A percentile compares a stretch with the other conserved stretches of the same genome.
Evolutionary conservation across 2,329 filamentous ascomycete genomes (phyloP).

Genomic region (Pezicula radicicola): DNA sequence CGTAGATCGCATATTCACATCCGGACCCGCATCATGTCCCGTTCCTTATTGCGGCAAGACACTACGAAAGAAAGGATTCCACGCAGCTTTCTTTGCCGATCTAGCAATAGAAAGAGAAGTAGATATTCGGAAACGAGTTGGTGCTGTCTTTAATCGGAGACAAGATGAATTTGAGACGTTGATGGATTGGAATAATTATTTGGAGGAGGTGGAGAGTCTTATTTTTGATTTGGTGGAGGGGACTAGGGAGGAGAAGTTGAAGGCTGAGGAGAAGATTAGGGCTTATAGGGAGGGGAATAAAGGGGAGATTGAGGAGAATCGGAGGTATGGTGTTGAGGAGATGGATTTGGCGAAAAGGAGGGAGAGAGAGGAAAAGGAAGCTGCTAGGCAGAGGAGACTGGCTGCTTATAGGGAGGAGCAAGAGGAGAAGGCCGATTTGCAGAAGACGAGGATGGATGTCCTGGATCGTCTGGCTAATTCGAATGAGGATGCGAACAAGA

Average conservation of each 20-base stretch:
- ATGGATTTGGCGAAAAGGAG: constrained; percentile 50
- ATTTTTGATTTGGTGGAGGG: constrained; percentile 83
- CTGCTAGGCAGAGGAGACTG: constrained; percentile 58
- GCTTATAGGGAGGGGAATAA: constrained; percentile 74
- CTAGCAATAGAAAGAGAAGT: constrained; percentile 87
- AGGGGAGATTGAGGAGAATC: constrained; percentile 63
- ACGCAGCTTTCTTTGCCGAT: constrained; percentile 86
- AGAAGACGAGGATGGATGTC: constrained; percentile 64
- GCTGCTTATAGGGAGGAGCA: constrained; percentile 66
- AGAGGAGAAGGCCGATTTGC: constrained; percentile 62
- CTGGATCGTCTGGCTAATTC: constrained; percentile 66
- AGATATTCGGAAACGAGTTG: constrained; percentile 80
- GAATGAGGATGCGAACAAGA: constrained; percentile 55
- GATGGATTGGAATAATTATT: constrained; percentile 85
- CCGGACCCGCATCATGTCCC: constrained; percentile 88
- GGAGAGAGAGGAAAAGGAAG: constrained; percentile 65
- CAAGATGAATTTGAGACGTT: constrained; percentile 90
- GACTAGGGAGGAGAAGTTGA: constrained; percentile 50
- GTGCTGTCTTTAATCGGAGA: constrained; percentile 77
- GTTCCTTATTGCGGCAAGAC: constrained; percentile 86
- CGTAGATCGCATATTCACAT: constrained; percentile 89
- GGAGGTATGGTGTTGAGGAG: constrained; percentile 49
- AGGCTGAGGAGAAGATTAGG: constrained; percentile 49
- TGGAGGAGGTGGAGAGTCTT: constrained; percentile 87
- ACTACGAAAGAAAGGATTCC: constrained; percentile 79